Percentiles rank a stretch among this genome's conserved stretches.
These are phyloP conservation scores for Solanum sitiens DNA, from an alignment of 257 asterid species.

Conservation along the genomic window DNA sequence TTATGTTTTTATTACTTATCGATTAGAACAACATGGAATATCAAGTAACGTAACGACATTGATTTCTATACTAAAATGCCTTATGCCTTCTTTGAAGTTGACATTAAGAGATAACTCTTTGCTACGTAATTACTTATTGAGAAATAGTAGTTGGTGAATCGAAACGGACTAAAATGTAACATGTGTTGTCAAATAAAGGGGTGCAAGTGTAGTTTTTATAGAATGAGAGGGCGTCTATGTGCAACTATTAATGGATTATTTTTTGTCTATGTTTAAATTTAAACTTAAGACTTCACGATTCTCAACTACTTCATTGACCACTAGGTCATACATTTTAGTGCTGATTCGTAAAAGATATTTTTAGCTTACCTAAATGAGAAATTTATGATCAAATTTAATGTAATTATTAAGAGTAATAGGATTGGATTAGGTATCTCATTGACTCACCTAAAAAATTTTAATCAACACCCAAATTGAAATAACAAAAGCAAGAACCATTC, in stretches of 20 bases:
- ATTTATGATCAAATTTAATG: neutral
- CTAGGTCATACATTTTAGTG: too few relatives aligned
- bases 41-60: neutral
- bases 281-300: too few relatives aligned
- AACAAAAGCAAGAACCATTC: neutral
- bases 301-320: neutral
- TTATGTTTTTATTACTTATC: neutral
- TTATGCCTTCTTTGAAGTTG: neutral
- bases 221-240: neutral
- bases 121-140: neutral
- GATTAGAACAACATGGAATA: neutral
- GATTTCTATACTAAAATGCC: neutral
- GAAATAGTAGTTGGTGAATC: neutral
- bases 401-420: neutral
- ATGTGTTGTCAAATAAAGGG: neutral
- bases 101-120: neutral
- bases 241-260: neutral
- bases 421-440: neutral
- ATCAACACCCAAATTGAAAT: neutral
- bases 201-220: neutral
- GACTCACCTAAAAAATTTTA: neutral
- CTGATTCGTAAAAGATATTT: too few relatives aligned
- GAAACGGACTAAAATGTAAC: neutral
- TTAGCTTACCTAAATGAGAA: neutral
- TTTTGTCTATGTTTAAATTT: accelerated